These are phyloP conservation scores for Seiridium cupressi DNA, from an alignment of 2,329 filamentous ascomycete species.

Conservation along the genomic window DNA sequence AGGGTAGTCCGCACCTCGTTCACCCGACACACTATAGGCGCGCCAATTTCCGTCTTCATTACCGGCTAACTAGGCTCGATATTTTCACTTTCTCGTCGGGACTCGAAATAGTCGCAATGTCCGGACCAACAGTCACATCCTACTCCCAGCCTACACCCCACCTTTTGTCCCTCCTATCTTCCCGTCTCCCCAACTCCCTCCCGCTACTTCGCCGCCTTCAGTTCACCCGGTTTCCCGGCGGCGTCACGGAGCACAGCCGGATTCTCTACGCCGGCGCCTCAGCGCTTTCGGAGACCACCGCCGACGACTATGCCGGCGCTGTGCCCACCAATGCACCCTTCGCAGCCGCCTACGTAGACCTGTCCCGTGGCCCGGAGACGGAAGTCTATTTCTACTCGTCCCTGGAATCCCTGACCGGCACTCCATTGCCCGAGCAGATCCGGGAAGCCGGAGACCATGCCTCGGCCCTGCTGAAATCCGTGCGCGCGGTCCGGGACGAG, in stretches of 20 bases:
- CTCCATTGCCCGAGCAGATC: neutral
- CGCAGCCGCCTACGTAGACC: constrained; percentile 60
- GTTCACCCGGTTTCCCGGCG: constrained; percentile 42
- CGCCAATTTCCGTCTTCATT: too few relatives aligned
- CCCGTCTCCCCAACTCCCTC: constrained; percentile 56
- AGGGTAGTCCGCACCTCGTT: too few relatives aligned
- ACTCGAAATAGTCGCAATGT: neutral
- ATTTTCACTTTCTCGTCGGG: neutral
- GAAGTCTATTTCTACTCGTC: constrained; percentile 63
- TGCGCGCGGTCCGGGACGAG: constrained; percentile 18
- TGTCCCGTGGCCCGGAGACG: constrained; percentile 59
- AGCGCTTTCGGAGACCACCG: constrained; percentile 4
- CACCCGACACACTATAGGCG: too few relatives aligned
- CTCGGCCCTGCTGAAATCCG: constrained; percentile 16
- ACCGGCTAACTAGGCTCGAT: too few relatives aligned
- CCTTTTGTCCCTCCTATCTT: constrained; percentile 46
- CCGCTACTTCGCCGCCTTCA: constrained; percentile 63
- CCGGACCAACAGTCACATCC: constrained; percentile 9
- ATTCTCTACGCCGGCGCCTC: constrained; percentile 36
- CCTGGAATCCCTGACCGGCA: constrained; percentile 31
- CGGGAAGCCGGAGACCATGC: neutral
- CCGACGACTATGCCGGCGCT: constrained; percentile 8
- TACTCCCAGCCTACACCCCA: constrained; percentile 27
- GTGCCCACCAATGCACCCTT: constrained; percentile 32
- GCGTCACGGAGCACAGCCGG: constrained; percentile 40